Conservation (phyloP, 352 stramenopile species). For the Pythium diclinum region DNA sequence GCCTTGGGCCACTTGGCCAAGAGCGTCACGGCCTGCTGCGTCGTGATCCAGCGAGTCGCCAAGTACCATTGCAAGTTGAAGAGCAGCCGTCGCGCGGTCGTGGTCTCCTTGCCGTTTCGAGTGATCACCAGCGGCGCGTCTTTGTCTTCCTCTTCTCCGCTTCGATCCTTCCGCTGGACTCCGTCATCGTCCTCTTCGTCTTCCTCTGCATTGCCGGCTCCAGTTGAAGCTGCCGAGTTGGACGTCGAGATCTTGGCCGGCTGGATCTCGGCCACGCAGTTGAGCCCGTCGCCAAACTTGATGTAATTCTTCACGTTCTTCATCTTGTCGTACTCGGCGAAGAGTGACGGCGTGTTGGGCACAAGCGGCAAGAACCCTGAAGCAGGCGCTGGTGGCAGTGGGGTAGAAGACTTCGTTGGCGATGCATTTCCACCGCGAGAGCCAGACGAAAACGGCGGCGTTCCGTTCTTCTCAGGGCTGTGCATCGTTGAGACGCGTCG, state of each 20-base stretch:
- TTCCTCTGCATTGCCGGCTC: constrained; percentile 10
- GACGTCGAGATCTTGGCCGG: constrained; percentile 5
- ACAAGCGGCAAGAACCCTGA: constrained; percentile 39
- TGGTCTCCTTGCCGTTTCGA: constrained; percentile 37
- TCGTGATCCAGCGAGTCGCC: constrained; percentile 64
- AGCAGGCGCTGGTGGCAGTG: not conserved
- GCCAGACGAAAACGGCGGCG: not conserved
- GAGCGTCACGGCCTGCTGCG: constrained; percentile 51
- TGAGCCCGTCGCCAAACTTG: constrained; percentile 56
- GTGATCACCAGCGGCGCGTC: constrained; percentile 30
- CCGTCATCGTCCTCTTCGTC: constrained; percentile 4
- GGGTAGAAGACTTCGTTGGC: not conserved
- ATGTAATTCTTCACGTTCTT: constrained; percentile 62
- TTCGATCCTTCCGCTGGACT: constrained; percentile 5
- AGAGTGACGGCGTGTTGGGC: constrained; percentile 37
- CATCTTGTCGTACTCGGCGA: constrained; percentile 60
- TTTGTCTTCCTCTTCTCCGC: constrained; percentile 6
- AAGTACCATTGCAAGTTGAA: constrained; percentile 76
- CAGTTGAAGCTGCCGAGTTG: not conserved
- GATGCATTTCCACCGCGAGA: not conserved
- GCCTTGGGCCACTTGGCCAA: constrained; percentile 46
- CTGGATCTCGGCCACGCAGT: constrained; percentile 39
- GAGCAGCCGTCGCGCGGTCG: constrained; percentile 52
- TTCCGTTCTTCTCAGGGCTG: constrained; percentile 6
- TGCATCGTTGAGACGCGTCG: constrained; percentile 8